Percentiles rank a stretch among this genome's conserved stretches.
Conservation (phyloP, 2,329 filamentous ascomycete genomes). For the Penicillium sp. region DNA sequence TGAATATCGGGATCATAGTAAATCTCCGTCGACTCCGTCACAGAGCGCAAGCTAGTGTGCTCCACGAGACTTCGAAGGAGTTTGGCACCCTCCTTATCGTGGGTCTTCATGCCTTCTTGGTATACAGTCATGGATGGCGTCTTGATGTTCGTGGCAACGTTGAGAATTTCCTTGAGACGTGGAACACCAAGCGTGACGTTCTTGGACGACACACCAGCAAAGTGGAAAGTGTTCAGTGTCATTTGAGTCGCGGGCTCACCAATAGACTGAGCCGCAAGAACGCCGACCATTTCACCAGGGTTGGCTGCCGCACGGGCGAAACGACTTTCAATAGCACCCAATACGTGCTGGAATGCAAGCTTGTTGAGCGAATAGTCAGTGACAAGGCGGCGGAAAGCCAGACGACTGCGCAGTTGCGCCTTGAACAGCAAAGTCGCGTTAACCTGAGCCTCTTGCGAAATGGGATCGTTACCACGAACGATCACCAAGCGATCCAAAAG, state of each 20-base stretch:
- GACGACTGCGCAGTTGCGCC: slow-evolving; percentile 79
- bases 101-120: slow-evolving; percentile 61
- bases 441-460: slow-evolving; percentile 81
- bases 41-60: slow-evolving; percentile 87
- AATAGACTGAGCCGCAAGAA: slow-evolving; percentile 95
- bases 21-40: slow-evolving; percentile 89
- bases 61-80: slow-evolving; percentile 84
- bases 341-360: slow-evolving; percentile 85
- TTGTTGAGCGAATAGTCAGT: slow-evolving; percentile 83
- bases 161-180: slow-evolving; percentile 98
- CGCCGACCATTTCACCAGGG: slow-evolving; percentile 98
- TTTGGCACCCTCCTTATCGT: slow-evolving; percentile 78
- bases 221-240: slow-evolving; percentile 99
- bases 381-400: slow-evolving; percentile 91
- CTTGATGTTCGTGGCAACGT: slow-evolving; percentile 97
- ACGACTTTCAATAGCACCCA: slow-evolving; percentile 85
- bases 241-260: slow-evolving; percentile 98
- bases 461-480: slow-evolving; percentile 77
- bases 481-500: slow-evolving; percentile 77
- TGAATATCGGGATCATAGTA: slow-evolving; percentile 95
- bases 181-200: slow-evolving; percentile 99
- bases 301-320: slow-evolving; percentile 84
- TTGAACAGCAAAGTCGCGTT: slow-evolving; percentile 93
- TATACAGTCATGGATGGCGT: slow-evolving; percentile 96
- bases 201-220: slow-evolving; percentile 99